Evolutionary conservation across 345 rosid genomes (phyloP).

Genomic region (Aquilaria malaccensis): DNA sequence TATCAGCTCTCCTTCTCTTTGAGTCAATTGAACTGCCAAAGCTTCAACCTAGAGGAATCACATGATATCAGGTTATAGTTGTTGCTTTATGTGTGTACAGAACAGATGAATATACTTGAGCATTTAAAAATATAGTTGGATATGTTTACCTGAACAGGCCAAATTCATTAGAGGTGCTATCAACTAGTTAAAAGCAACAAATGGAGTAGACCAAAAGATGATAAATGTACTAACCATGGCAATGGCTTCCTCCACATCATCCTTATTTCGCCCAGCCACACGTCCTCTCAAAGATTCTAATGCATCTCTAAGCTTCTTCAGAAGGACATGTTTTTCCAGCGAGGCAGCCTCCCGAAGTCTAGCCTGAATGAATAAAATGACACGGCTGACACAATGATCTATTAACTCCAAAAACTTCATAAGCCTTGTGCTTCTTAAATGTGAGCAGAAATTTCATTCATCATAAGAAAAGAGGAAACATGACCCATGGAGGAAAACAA

Average conservation of each 20-base stretch:
- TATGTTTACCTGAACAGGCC: not conserved
- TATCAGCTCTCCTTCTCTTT: slow-evolving; percentile 94
- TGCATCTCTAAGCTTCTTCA: slow-evolving; percentile 97
- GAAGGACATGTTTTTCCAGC: slow-evolving; percentile 91
- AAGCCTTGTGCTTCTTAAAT: slow-evolving; percentile 6
- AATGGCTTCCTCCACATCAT: slow-evolving; percentile 92
- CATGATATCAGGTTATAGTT: slow-evolving; percentile 6
- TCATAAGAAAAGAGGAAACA: not conserved
- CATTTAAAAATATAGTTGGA: not conserved
- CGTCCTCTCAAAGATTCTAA: slow-evolving; percentile 85
- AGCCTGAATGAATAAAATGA: slow-evolving; percentile 50
- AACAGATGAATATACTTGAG: slow-evolving; percentile 7
- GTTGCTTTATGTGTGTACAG: not conserved
- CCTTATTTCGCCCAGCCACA: slow-evolving; percentile 90
- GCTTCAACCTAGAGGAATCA: slow-evolving; percentile 77
- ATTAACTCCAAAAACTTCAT: not conserved
- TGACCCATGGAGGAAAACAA: too few relatives aligned
- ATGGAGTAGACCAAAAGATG: too few relatives aligned
- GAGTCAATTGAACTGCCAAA: slow-evolving; percentile 88
- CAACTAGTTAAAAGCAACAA: too few relatives aligned
- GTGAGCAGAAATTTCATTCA: slow-evolving; percentile 1
- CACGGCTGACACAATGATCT: too few relatives aligned
- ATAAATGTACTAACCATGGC: slow-evolving; percentile 55
- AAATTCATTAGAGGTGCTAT: not conserved
- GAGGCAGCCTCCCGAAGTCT: slow-evolving; percentile 87